Percentiles rank a stretch among this genome's conserved stretches.
These are phyloP conservation scores for Phytophthora nicotianae DNA, from an alignment of 352 stramenopile genomes.

Conservation along the genomic window DNA sequence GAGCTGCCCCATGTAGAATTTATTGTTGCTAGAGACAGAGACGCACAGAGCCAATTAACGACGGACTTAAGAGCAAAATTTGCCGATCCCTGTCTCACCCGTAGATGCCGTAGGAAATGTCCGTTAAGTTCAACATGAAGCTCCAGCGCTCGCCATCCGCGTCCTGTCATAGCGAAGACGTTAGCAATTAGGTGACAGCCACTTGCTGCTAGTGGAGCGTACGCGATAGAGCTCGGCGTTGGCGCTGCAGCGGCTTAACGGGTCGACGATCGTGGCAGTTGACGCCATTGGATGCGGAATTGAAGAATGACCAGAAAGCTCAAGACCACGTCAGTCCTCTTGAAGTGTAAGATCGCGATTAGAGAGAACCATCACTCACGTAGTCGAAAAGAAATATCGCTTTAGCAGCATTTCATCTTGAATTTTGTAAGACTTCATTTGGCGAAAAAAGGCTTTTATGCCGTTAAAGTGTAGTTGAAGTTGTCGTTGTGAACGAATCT, in stretches of 20 bases:
- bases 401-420: not conserved
- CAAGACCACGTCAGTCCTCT: slow-evolving; percentile 11
- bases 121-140: slow-evolving; percentile 73
- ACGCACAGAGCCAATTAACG: slow-evolving; percentile 4
- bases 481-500: not conserved
- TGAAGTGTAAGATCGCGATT: not conserved
- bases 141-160: slow-evolving; percentile 57
- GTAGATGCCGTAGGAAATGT: slow-evolving; percentile 60
- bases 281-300: slow-evolving; percentile 31
- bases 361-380: slow-evolving; percentile 2
- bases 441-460: not conserved
- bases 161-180: slow-evolving; percentile 34
- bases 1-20: slow-evolving; percentile 77
- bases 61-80: not conserved
- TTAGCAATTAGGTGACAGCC: not conserved
- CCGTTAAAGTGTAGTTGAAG: not conserved
- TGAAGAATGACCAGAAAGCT: slow-evolving; percentile 28
- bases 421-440: not conserved
- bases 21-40: slow-evolving; percentile 58
- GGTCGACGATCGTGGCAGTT: slow-evolving; percentile 34
- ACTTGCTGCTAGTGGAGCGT: not conserved
- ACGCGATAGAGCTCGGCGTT: slow-evolving; percentile 39
- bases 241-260: slow-evolving; percentile 21
- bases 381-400: not conserved
- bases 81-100: slow-evolving; percentile 32